Percentiles rank a stretch among this genome's conserved stretches.
phyloP scores from a whole-genome alignment of 2,329 filamentous ascomycete species.

The Dryadomyces quercivorus region DNA sequence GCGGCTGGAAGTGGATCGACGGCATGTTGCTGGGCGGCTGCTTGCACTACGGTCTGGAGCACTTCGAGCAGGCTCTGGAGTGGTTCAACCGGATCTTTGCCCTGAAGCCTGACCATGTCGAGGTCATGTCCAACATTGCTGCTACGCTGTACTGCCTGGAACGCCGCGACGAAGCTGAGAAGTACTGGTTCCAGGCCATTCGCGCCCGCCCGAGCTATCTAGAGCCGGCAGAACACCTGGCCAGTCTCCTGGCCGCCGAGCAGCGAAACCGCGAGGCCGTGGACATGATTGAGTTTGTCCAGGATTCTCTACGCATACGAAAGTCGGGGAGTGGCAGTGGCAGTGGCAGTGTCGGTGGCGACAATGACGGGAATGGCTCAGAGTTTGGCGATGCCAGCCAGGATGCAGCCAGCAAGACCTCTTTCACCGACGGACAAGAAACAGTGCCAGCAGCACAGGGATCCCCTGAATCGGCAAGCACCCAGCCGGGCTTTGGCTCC shows the following conservation, averaged over 20 bases:
- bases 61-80: constrained; percentile 63
- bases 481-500: constrained; percentile 49
- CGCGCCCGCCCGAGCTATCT: constrained; percentile 77
- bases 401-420: background rate
- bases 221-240: constrained; percentile 88
- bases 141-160: constrained; percentile 78
- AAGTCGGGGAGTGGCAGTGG: background rate
- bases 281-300: constrained; percentile 74
- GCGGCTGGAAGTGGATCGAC: constrained; percentile 79
- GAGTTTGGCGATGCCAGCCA: background rate
- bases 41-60: constrained; percentile 77
- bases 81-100: constrained; percentile 58
- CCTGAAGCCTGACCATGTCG: constrained; percentile 58
- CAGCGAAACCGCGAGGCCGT: constrained; percentile 77
- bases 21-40: constrained; percentile 87
- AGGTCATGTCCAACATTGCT: constrained; percentile 87
- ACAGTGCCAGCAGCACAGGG: background rate
- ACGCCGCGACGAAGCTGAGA: constrained; percentile 70
- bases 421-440: background rate
- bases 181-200: constrained; percentile 76
- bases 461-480: constrained; percentile 3
- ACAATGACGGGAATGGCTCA: background rate
- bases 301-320: constrained; percentile 51
- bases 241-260: constrained; percentile 72
- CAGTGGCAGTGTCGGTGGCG: background rate